Evolutionary conservation across 1,284 basidiomycete genomes (phyloP).

Genomic region (Erythrobasidium hasegawianum): DNA sequence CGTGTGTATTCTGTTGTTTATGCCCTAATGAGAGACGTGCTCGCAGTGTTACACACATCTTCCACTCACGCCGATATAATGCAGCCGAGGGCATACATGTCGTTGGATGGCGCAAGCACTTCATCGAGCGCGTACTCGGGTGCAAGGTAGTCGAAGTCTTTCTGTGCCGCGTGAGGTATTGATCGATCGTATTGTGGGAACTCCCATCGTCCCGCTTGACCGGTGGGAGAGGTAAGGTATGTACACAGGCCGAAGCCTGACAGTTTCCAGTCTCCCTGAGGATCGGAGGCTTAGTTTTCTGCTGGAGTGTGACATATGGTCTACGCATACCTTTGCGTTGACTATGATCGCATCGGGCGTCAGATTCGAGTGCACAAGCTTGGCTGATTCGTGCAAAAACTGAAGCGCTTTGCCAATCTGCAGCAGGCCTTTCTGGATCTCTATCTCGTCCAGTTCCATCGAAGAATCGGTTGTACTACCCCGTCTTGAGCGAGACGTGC

Average conservation of each 20-base stretch:
- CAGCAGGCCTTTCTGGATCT: constrained; percentile 95
- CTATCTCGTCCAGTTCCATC: constrained; percentile 37
- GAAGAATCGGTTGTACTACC: constrained; percentile 50
- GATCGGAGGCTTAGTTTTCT: neutral
- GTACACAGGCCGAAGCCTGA: constrained; percentile 85
- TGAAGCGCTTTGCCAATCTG: constrained; percentile 89
- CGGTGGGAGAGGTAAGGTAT: constrained; percentile 65
- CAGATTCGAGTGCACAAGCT: constrained; percentile 86
- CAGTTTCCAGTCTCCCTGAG: constrained; percentile 97
- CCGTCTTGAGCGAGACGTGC: constrained; percentile 46
- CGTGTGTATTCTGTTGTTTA: constrained; percentile 87
- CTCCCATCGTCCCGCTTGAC: constrained; percentile 72
- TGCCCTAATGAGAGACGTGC: constrained; percentile 55
- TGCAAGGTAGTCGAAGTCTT: constrained; percentile 92
- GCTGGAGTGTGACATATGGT: constrained; percentile 27
- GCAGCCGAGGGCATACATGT: constrained; percentile 92
- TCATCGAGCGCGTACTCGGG: constrained; percentile 94
- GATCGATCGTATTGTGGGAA: constrained; percentile 83
- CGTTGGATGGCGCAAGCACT: constrained; percentile 74
- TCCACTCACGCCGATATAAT: constrained; percentile 60
- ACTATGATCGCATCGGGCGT: constrained; percentile 77
- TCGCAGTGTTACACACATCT: neutral
- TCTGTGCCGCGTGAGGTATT: constrained; percentile 75
- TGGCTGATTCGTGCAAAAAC: constrained; percentile 87
- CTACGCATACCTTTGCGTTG: constrained; percentile 70